Conservation (phyloP, 805 yeast genomes). For the Hanseniaspora mollemarum region DNA sequence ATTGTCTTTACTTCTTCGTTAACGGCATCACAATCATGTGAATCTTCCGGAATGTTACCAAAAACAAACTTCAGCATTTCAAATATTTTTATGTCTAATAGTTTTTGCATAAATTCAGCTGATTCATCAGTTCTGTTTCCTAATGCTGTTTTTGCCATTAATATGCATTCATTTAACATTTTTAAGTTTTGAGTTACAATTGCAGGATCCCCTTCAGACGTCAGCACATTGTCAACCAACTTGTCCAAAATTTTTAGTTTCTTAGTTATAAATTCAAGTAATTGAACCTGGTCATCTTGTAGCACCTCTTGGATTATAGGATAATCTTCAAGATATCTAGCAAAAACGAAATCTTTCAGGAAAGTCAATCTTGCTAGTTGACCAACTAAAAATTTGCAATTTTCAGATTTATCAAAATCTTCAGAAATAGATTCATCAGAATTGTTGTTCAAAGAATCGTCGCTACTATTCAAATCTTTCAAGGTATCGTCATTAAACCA, state of each 20-base stretch:
- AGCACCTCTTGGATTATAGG: slow-evolving; percentile 43
- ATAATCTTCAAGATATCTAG: slow-evolving; percentile 72
- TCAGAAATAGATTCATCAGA: slow-evolving; percentile 18
- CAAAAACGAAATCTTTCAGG: slow-evolving; percentile 75
- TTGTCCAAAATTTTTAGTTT: slow-evolving; percentile 39
- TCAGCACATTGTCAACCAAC: slow-evolving; percentile 34
- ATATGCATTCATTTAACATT: slow-evolving; percentile 67
- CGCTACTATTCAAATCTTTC: slow-evolving; percentile 24
- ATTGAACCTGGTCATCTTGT: slow-evolving; percentile 27
- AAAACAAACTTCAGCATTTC: slow-evolving; percentile 63
- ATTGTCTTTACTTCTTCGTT: slow-evolving; percentile 1
- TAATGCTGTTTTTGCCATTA: slow-evolving; percentile 48
- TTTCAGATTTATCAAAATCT: slow-evolving; percentile 20
- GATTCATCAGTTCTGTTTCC: slow-evolving; percentile 54
- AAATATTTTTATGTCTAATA: slow-evolving; percentile 60
- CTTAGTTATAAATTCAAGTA: slow-evolving; percentile 27
- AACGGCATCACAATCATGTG: background rate
- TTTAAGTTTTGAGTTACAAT: slow-evolving; percentile 53
- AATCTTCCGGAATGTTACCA: slow-evolving; percentile 30
- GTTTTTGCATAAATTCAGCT: slow-evolving; percentile 44
- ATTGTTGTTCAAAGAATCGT: slow-evolving; percentile 19
- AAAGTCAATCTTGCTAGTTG: slow-evolving; percentile 29
- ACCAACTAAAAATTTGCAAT: slow-evolving; percentile 18
- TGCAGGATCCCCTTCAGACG: slow-evolving; percentile 14
- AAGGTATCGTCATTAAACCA: slow-evolving; percentile 20